Conservation (phyloP, 768 basidiomycete species). For the Lyophyllum shimeji region DNA sequence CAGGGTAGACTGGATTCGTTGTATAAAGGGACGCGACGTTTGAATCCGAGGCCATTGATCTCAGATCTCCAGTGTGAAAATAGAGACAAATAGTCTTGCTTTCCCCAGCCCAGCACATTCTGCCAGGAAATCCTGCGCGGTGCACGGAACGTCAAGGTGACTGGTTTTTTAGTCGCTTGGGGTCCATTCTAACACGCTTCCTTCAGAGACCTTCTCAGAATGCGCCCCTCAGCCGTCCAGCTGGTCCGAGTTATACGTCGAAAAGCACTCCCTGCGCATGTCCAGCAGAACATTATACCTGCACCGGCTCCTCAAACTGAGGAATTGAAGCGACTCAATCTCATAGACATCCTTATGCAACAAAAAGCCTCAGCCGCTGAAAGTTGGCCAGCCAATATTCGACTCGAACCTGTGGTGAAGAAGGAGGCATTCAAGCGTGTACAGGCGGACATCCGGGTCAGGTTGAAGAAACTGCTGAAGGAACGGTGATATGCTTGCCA, state of each 20-base stretch:
- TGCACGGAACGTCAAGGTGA: neutral
- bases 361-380: slow-evolving; percentile 32
- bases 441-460: slow-evolving; percentile 34
- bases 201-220: slow-evolving; percentile 12
- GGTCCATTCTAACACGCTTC: neutral
- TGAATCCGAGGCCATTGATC: no score
- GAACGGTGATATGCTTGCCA: slow-evolving; percentile 29
- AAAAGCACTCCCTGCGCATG: slow-evolving; percentile 25
- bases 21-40: slow-evolving; percentile 1
- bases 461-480: slow-evolving; percentile 41
- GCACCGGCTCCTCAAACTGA: slow-evolving; percentile 32
- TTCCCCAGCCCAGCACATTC: neutral
- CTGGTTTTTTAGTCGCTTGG: neutral
- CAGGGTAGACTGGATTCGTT: neutral
- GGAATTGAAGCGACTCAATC: slow-evolving; percentile 31
- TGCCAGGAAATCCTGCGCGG: neutral
- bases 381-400: slow-evolving; percentile 44
- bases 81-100: neutral
- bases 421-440: slow-evolving; percentile 38
- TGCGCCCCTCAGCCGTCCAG: slow-evolving; percentile 35
- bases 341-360: slow-evolving; percentile 36
- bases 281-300: slow-evolving; percentile 27
- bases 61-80: neutral
- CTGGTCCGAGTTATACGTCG: slow-evolving; percentile 39
- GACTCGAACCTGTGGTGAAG: slow-evolving; percentile 44